Evolutionary conservation across 1,284 basidiomycete species (phyloP).

Genomic region (Lentinula novae-zelandiae): DNA sequence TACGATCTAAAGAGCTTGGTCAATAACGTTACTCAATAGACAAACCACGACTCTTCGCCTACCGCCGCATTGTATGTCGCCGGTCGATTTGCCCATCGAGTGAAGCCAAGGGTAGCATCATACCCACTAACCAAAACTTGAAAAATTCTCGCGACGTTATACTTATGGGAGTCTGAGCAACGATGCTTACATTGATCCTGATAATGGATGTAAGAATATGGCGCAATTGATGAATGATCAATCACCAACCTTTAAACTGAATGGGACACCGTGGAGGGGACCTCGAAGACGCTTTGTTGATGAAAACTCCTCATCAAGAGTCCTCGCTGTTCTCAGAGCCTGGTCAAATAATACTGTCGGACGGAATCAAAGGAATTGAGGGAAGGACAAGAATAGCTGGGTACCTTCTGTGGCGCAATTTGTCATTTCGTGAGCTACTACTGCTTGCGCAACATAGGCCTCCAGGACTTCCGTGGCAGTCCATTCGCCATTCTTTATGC

Average conservation of each 20-base stretch:
- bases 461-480: constrained; percentile 69
- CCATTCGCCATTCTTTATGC: constrained; percentile 61
- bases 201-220: constrained; percentile 20
- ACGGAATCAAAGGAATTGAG: neutral
- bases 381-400: neutral
- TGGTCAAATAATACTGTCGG: constrained; percentile 60
- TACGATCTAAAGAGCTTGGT: constrained; percentile 32
- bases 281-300: constrained; percentile 62
- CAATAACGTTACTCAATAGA: neutral
- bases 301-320: constrained; percentile 66
- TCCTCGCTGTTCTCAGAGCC: constrained; percentile 56
- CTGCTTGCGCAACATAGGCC: constrained; percentile 69
- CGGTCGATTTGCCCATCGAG: constrained; percentile 61
- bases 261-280: constrained; percentile 79
- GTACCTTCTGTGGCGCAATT: constrained; percentile 80
- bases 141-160: constrained; percentile 6
- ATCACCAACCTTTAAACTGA: constrained; percentile 48
- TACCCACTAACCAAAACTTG: constrained; percentile 58
- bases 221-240: neutral
- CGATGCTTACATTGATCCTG: constrained; percentile 58
- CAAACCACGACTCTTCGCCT: constrained; percentile 20
- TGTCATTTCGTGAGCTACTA: constrained; percentile 57
- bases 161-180: neutral
- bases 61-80: constrained; percentile 56
- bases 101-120: constrained; percentile 74